phyloP scores from a whole-genome alignment of 2,329 filamentous ascomycete species.

The Hypoxylon sp. region DNA sequence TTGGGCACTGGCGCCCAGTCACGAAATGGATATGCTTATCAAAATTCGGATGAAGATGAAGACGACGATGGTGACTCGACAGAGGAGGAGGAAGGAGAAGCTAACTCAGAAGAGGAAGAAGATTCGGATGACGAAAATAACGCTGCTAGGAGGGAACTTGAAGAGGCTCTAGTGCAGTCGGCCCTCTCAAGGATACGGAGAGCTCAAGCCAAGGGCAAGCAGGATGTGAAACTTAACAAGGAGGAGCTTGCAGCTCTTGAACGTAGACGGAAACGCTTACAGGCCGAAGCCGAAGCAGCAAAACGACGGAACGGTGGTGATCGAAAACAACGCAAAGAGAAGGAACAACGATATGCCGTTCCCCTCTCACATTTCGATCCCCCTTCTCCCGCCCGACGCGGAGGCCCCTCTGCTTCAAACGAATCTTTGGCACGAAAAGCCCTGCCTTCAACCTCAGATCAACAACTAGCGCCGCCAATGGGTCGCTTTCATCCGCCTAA shows the following conservation, averaged over 20 bases:
- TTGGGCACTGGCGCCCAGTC: constrained; percentile 61
- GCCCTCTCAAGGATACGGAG: constrained; percentile 84
- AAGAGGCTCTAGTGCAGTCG: constrained; percentile 81
- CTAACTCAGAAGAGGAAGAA: constrained; percentile 62
- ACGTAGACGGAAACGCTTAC: constrained; percentile 71
- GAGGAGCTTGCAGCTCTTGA: constrained; percentile 86
- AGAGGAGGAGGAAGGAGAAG: constrained; percentile 65
- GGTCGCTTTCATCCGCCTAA: constrained; percentile 66
- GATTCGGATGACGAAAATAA: constrained; percentile 68
- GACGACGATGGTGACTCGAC: constrained; percentile 56
- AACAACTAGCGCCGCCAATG: constrained; percentile 60
- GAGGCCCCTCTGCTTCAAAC: constrained; percentile 50
- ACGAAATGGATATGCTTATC: constrained; percentile 56
- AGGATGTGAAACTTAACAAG: constrained; percentile 82
- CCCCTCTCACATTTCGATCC: constrained; percentile 66
- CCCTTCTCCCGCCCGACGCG: constrained; percentile 55
- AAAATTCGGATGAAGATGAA: constrained; percentile 57
- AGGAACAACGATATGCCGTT: constrained; percentile 64
- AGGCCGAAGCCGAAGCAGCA: constrained; percentile 61
- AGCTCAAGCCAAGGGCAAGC: constrained; percentile 80
- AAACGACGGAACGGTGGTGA: constrained; percentile 57
- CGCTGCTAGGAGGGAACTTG: constrained; percentile 71
- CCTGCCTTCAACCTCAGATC: constrained; percentile 56
- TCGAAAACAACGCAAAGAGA: constrained; percentile 57
- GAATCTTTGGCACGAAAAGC: constrained; percentile 57